Evolutionary conservation across 148 eudicot genomes (phyloP).

Genomic region (Vaccinium darrowii): DNA sequence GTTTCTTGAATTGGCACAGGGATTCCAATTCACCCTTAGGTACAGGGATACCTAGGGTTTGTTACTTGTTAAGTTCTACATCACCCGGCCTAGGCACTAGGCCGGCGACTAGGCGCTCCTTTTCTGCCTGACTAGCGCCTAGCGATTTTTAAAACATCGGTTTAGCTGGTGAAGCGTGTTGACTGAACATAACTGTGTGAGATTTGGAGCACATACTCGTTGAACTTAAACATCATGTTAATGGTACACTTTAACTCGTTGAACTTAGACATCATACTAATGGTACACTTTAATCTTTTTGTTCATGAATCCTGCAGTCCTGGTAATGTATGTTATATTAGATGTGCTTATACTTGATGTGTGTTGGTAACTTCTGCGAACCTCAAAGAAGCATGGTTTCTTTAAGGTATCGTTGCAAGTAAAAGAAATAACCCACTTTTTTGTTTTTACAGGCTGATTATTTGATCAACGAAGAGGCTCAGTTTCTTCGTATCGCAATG

Average conservation of each 20-base stretch:
- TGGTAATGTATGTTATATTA: neutral
- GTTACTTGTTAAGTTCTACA: too few species aligned
- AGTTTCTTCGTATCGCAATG: slow-evolving; percentile 69
- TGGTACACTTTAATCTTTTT: neutral
- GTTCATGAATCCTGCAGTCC: neutral
- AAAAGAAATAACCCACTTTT: neutral
- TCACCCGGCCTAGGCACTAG: too few species aligned
- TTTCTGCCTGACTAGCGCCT: too few species aligned
- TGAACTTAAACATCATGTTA: neutral
- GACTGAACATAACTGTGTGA: too few species aligned
- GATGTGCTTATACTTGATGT: neutral
- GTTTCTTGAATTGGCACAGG: too few species aligned
- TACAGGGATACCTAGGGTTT: too few species aligned
- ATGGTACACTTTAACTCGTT: neutral
- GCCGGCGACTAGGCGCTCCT: too few species aligned
- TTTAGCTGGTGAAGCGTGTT: too few species aligned
- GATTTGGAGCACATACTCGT: too few species aligned
- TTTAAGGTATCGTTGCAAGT: neutral
- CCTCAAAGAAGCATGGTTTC: neutral
- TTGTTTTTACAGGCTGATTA: slow-evolving; percentile 60
- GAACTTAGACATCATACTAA: neutral
- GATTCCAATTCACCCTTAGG: too few species aligned
- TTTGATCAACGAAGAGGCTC: slow-evolving; percentile 62
- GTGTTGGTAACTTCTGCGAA: neutral
- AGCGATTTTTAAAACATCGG: too few species aligned